Base-by-base conservation (phyloP, 495 filamentous ascomycete species). In the Xylaria flabelliformis region DNA sequence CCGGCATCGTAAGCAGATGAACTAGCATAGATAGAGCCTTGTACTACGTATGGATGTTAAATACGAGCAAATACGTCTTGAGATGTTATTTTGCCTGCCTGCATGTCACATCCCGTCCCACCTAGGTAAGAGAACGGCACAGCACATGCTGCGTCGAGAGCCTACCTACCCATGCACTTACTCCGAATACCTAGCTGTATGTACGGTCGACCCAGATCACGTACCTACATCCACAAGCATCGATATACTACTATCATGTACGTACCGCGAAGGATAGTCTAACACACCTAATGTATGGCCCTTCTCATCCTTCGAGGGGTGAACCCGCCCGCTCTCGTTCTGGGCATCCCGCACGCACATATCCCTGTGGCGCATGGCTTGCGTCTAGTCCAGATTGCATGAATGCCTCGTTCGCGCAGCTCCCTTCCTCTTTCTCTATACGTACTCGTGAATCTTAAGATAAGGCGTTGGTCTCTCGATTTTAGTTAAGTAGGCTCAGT, bases 231-330 rank as follows among this genome's bases (percentile, higher is more conserved):
- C 26, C 51, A 29, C 51, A 29, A 13, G 24, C 51, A 13, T 19
- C 32, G 56, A 21, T 26, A 39, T 61, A 7, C 15, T 29, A 29
- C 26, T 13, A 34, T 13, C 32, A 34, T 39, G n/a, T 62, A 21
- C 59, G 36, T 44, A 21, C 61, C 61, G 39, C 21, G 61, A 64
- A 64, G 61, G 61, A 64, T 64, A 5, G n/a, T 29, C 39, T 13
- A 42, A 21, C 50, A 55, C 17, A 36, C 44, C 7, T 67, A 42
- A 67, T 56, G 50, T 67, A 67, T 21, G 65, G 50, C 48, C 65
- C 50, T 67, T 67, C 48, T 56, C 65, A 67, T 56, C 48, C 50
- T 67, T 42, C 65, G 56, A 67, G 50, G 65, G 65, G 36, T 36
- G 55, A 55, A 53, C 21, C 55, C 26, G 53, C 53, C 26, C 26